Base-by-base conservation (phyloP, 2,329 filamentous ascomycete species). In the Didymella keratinophila region DNA sequence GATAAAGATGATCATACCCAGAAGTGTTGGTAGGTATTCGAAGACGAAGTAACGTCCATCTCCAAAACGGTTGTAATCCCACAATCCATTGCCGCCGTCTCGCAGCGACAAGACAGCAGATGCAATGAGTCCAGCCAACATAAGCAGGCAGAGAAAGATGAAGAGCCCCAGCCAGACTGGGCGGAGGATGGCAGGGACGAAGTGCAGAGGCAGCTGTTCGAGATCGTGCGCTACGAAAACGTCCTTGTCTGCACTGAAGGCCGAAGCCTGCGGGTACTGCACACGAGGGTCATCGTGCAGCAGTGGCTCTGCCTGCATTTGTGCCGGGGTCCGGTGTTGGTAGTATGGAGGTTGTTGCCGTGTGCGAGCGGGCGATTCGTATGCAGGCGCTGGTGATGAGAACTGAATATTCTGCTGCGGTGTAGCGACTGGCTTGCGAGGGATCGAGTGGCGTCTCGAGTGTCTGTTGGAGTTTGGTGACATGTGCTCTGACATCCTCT, bases 41-140 rank as follows among this genome's bases (percentile, higher is more conserved):
- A 96, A 95, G 45, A 96, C 77, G 74, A 97, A 97, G 77, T 96
- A 97, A 64, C 88, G 84, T 9, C 83, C 83, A 48, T 89, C 89
- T 60, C 90, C 89, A 56, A 92, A 89, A 28, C 83, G 83, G 32
- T 80, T 79, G 73, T 93, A 97, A 3, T 83, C 77, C 71, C 85
- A 87, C 12, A 97, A 79, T 8, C 74, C 92, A 10, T 81, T 74
- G 0, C 92, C 92, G 10, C 82, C 76, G 63, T 11, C 62, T 47
- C 68, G 71, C 36, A 71, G 68, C 16, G 76, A 78, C 57, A 73
- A 74, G 5, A 76, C 60, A 16, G 90, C 91, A 63, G 86, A 87
- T 72, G 93, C 89, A 25, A 92, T 83, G 49, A 97, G 82, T 8
- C 83, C 90, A 0, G 83, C 85, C 44, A 90, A 84, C 86, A 96